These are phyloP conservation scores for Penicillium vulpinum DNA, from an alignment of 2,329 filamentous ascomycete genomes.

Conservation along the genomic window DNA sequence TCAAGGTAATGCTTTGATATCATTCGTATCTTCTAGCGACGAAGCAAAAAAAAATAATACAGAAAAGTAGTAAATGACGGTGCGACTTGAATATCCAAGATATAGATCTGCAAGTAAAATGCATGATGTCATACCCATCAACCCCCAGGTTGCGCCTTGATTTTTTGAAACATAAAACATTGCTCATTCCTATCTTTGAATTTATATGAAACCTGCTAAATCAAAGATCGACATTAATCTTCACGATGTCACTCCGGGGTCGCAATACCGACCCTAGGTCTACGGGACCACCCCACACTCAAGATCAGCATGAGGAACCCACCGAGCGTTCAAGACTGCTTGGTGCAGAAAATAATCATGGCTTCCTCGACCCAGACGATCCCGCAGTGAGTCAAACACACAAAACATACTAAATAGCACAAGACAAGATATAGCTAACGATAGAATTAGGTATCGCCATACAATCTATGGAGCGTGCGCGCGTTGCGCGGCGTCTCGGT, in stretches of 20 bases:
- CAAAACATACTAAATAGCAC: background rate
- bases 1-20: background rate
- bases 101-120: background rate
- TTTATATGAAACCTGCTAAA: background rate
- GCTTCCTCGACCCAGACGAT: conserved; percentile 24
- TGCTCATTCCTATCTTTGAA: background rate
- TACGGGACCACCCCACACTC: background rate
- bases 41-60: background rate
- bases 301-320: conserved; percentile 21
- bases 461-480: conserved; percentile 91
- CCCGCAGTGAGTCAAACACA: conserved; percentile 18
- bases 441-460: conserved; percentile 66
- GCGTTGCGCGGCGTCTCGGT: conserved; percentile 76
- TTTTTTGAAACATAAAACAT: background rate
- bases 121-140: conserved; percentile 10
- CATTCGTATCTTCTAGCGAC: background rate
- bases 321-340: conserved; percentile 27
- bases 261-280: conserved; percentile 7
- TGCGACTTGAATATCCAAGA: background rate
- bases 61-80: background rate
- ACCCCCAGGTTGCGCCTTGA: background rate
- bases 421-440: background rate
- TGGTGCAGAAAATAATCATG: conserved; percentile 9
- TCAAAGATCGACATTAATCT: background rate
- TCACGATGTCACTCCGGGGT: conserved; percentile 18